Conservation (phyloP, 176 grass and related monocot species). For the Musa beccarii region DNA sequence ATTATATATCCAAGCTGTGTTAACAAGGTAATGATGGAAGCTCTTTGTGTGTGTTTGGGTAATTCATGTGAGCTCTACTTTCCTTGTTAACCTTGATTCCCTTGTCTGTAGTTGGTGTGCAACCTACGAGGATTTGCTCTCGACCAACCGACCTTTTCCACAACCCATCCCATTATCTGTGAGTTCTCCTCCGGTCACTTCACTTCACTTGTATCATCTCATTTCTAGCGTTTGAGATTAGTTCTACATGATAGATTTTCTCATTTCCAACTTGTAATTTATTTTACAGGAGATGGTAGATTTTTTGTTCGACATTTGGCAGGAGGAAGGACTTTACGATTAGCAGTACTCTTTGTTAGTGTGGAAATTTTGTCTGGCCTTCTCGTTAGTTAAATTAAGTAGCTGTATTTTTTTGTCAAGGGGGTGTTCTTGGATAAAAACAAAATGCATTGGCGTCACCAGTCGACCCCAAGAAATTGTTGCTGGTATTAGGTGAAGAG, state of each 20-base stretch:
- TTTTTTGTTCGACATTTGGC: conserved; percentile 82
- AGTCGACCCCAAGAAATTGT: no score
- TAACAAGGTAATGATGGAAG: no score
- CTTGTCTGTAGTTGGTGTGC: conserved; percentile 51
- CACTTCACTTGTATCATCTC: neutral
- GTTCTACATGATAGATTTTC: no score
- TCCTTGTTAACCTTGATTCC: neutral
- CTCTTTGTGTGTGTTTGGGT: no score
- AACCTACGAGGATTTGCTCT: conserved; percentile 73
- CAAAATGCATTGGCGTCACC: neutral
- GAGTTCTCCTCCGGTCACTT: conserved; percentile 23
- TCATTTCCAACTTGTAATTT: neutral
- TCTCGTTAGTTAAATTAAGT: neutral
- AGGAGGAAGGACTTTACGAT: conserved; percentile 74
- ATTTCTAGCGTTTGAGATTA: neutral
- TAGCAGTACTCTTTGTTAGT: conserved; percentile 23
- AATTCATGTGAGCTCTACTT: conserved; percentile 3
- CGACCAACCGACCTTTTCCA: conserved; percentile 42
- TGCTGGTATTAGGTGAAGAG: no score
- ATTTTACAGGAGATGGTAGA: conserved; percentile 71
- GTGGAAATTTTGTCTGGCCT: neutral
- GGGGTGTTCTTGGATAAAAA: no score
- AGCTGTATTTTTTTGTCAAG: no score
- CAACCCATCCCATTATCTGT: conserved; percentile 70
- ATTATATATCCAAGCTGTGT: no score